Base-by-base conservation (phyloP, 2,329 filamentous ascomycete species). In the Macrophomina tecta region DNA sequence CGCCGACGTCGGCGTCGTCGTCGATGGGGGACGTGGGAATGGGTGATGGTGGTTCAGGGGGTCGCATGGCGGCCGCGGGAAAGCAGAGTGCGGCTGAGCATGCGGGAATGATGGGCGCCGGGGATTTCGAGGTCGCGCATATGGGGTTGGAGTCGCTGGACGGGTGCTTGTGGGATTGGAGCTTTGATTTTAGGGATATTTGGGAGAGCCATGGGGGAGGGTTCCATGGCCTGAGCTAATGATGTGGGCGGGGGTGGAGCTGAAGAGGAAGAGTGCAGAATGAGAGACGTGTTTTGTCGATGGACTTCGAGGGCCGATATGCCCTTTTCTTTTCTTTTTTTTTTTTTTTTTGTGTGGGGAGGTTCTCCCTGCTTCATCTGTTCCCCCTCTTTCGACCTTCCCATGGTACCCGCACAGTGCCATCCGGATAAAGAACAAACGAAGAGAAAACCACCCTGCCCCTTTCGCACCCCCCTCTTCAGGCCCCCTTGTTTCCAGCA, bases 131-230 rank as follows among this genome's bases (percentile, higher is more conserved):
- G 52, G 53, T 65, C 18, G 34, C 52, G 32, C 63, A 65, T 16
- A 12, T 65, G 32, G 63, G 63, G n/a, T 38, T 65, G 23, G 64
- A 66, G 23, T 60, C 64, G 9, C 55, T 66, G 12, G 64, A 66
- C 23, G 55, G 52, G 9, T 45, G 46, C 8, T 38, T 61, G 1
- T 66, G 64, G 64, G 64, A 66, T 14, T 66, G 55, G 64, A 61
- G 55, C n/a, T 65, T 66, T 16, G 64, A 66, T 51, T 61, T 66
- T 5, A 51, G 46, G 36, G 64, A 61, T 12, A 52, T 66, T 14
- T 66, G 53, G 64, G 64, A 66, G 18, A 60, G 38, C 55, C 53
- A 65, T 12, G 63, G 63, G 4, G 55, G 45, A 3, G 52, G 64
- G 7, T 60, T 61, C 9, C 52, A 65, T 14, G 64, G 64, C 7